Conservation (phyloP, 768 basidiomycete genomes). For the Asterophora parasitica region DNA sequence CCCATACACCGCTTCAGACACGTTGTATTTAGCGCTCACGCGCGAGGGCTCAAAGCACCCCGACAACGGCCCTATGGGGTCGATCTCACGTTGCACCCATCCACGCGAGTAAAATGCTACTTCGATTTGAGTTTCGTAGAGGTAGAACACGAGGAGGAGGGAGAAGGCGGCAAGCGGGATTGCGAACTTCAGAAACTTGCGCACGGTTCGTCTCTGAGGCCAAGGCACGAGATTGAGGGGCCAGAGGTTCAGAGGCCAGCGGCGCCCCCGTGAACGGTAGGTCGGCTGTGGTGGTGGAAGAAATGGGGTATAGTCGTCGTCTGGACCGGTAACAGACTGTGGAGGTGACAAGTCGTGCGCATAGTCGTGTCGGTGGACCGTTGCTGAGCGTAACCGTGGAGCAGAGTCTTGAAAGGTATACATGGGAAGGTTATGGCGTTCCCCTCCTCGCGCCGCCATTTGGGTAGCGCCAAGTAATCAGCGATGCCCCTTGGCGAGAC, state of each 20-base stretch:
- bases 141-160: conserved; percentile 44
- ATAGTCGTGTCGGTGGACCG: conserved; percentile 15
- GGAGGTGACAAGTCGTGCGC: conserved; percentile 14
- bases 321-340: conserved; percentile 20
- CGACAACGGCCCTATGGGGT: conserved; percentile 53
- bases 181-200: conserved; percentile 38
- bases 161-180: conserved; percentile 34
- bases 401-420: conserved; percentile 33
- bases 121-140: conserved; percentile 85
- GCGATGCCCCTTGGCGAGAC: neutral
- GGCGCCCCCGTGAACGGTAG: conserved; percentile 23
- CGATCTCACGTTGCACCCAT: conserved; percentile 75
- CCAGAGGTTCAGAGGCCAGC: conserved; percentile 10
- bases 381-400: conserved; percentile 26
- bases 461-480: neutral
- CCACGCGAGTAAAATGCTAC: conserved; percentile 68
- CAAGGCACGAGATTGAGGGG: conserved; percentile 17
- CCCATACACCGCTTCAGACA: conserved; percentile 59
- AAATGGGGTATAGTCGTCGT: conserved; percentile 15
- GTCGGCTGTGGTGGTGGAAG: conserved; percentile 20
- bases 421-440: conserved; percentile 41
- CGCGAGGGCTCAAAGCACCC: conserved; percentile 70
- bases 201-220: conserved; percentile 31
- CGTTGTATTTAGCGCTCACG: conserved; percentile 64
- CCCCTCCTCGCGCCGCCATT: conserved; percentile 34